Evolutionary conservation across 257 asterid species (phyloP), one percentile per base, ranked within the genome.

Genomic region (Handroanthus guayacan): DNA sequence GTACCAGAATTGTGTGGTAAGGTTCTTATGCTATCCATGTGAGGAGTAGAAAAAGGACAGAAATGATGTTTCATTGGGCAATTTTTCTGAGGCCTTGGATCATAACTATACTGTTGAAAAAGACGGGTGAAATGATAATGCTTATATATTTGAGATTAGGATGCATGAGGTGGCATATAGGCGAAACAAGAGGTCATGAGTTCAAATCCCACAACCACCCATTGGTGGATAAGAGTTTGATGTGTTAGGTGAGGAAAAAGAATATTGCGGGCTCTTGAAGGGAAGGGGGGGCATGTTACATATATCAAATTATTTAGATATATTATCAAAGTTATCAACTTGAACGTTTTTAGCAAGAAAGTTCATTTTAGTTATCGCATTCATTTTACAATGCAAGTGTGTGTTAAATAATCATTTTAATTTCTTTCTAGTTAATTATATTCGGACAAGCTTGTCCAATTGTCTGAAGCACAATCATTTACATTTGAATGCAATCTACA

Each of bases 281-380:
- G 31, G 31, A 1, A 1, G 31, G 31, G 31, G 31, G 31, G 31
- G 31, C 31, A 25, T 25, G 31, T 25, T 0, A 25, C 31, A 25
- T 25, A 25, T 25, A 1, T 25, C 31, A 0, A 25, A 25, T 25
- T 25, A 25, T 25, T 25, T 25, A 25, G 31, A 25, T 76, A 58
- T 9, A 66, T 72, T 18, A 62, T 54, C 43, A 66, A 69, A 61
- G 31, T 37, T 56, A 13, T 51, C 61, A 57, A 76, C 68, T 78
- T 45, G 70, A 18, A 68, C 41, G 43, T 70, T 50, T 70, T 50
- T 54, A 75, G 80, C 78, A 44, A 11, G 71, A n/a, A 38, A 56
- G 12, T 37, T 9, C 18, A 12, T 56, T 75, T 25, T 54, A 52
- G 12, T 54, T 14, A 52, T 31, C 57, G 34, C 34, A 25, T 51